A percentile compares a stretch with the other conserved stretches of the same genome.
phyloP scores from a whole-genome alignment of 2,329 filamentous ascomycete species.

The Thelonectria olida region DNA sequence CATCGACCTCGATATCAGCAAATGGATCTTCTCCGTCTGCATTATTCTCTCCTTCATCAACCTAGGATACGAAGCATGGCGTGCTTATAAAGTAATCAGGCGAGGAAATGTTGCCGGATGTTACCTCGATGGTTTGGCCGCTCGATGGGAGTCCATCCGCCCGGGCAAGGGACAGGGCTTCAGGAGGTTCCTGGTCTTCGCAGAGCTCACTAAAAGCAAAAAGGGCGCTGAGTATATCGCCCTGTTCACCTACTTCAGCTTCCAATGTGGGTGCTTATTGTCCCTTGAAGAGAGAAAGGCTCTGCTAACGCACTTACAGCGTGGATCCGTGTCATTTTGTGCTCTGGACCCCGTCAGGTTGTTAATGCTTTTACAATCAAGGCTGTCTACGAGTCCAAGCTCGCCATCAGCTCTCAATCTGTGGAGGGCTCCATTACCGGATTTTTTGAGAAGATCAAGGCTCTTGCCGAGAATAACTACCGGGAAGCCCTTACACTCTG shows the following conservation, averaged over 20 bases:
- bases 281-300: too few relatives aligned
- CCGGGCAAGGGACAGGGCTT: conserved; percentile 77
- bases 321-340: conserved; percentile 88
- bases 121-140: conserved; percentile 89
- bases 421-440: conserved; percentile 73
- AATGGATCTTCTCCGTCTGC: conserved; percentile 94
- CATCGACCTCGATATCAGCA: conserved; percentile 80
- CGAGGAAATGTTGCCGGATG: conserved; percentile 89
- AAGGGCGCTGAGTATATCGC: conserved; percentile 92
- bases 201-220: conserved; percentile 88
- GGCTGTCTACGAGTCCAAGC: conserved; percentile 79
- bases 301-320: conserved; percentile 56
- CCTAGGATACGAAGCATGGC: conserved; percentile 80
- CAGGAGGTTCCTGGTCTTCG: conserved; percentile 91
- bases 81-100: conserved; percentile 82
- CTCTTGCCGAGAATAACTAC: conserved; percentile 76
- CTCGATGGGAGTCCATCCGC: conserved; percentile 84
- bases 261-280: conserved; percentile 61
- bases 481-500: conserved; percentile 85
- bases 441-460: conserved; percentile 85
- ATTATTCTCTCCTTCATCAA: conserved; percentile 92
- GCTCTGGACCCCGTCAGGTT: conserved; percentile 90
- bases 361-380: conserved; percentile 91
- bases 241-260: conserved; percentile 87
- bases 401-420: conserved; percentile 62